Evolutionary conservation across 257 asterid genomes (phyloP), one percentile per base, ranked within the genome.

Genomic region (Coffea eugenioides): DNA sequence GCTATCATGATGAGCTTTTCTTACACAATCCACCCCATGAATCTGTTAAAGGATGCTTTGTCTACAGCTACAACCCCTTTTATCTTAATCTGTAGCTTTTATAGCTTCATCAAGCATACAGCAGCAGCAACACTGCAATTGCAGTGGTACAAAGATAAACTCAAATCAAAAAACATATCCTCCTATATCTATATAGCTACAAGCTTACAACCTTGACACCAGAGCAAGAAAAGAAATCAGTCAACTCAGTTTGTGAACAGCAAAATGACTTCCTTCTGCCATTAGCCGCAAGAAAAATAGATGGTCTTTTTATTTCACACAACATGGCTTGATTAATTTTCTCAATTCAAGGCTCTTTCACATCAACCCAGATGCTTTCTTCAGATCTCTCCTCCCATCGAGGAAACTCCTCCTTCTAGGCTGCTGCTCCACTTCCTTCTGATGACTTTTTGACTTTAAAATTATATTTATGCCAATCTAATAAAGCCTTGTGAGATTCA

Each of bases 31-130:
- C 18, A 95, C 97, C 66, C 93, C 99, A 82, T 95, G 99, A 84
- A 93, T 88, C 88, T 93, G 98, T 98, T 92, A 84, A 87, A 93
- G 6, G 99, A 95, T 6, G 98, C 94, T 98, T 93, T 95, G 81
- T 95, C 99, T 25, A 93, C 99, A 27, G 31, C 31, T 27, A 27
- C 31, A 27, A 27, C 31, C 31, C 31, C 31, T 27, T 27, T 27
- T 27, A 27, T 27, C 31, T 27, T 27, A 27, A 27, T 27, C 31
- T 27, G 31, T 27, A 27, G 31, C 31, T 27, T 27, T 27, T 27
- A 27, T 27, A 27, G 31, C 31, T 27, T 27, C 31, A 27, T 27
- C 31, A 27, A 27, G 31, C 31, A 27, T 27, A 27, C 31, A 27
- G 31, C 31, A 27, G 31, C 31, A 27, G 31, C 31, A 27, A 27